These are phyloP conservation scores for Aspergillus felis DNA, from an alignment of 2,329 filamentous ascomycete species.

Conservation along the genomic window DNA sequence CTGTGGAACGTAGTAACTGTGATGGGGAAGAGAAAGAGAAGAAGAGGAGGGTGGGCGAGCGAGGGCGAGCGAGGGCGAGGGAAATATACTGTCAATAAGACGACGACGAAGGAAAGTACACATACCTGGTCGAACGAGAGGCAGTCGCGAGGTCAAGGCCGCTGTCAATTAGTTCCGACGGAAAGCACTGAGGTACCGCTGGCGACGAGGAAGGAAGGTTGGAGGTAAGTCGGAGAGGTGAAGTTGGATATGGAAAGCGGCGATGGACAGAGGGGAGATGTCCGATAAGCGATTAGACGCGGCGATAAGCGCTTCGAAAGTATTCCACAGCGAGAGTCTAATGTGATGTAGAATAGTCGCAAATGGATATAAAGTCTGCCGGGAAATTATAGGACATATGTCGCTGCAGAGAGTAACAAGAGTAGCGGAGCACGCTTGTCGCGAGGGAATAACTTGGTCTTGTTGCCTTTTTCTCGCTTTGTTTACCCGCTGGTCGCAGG, in stretches of 20 bases:
- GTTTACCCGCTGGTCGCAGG: constrained; percentile 11
- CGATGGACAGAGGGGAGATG: background rate
- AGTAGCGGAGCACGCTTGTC: background rate
- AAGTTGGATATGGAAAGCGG: background rate
- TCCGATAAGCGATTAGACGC: constrained; percentile 20
- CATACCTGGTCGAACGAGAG: constrained; percentile 14
- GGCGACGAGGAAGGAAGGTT: constrained; percentile 4
- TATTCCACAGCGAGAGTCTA: background rate
- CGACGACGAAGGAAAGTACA: constrained; percentile 7
- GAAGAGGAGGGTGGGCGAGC: constrained; percentile 1
- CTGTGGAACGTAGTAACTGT: background rate
- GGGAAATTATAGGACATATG: background rate
- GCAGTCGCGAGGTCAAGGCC: constrained; percentile 11
- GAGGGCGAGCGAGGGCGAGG: background rate
- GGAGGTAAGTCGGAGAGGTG: constrained; percentile 8
- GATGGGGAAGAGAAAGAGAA: constrained; percentile 6
- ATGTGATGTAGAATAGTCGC: background rate
- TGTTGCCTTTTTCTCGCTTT: constrained; percentile 11
- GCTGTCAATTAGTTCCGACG: background rate
- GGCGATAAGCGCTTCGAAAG: constrained; percentile 17
- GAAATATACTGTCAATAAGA: background rate
- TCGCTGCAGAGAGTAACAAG: background rate
- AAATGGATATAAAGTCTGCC: background rate
- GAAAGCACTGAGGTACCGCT: constrained; percentile 1
- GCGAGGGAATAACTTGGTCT: background rate